Conservation (phyloP, 148 eudicot species). For the Silene uniflora region DNA sequence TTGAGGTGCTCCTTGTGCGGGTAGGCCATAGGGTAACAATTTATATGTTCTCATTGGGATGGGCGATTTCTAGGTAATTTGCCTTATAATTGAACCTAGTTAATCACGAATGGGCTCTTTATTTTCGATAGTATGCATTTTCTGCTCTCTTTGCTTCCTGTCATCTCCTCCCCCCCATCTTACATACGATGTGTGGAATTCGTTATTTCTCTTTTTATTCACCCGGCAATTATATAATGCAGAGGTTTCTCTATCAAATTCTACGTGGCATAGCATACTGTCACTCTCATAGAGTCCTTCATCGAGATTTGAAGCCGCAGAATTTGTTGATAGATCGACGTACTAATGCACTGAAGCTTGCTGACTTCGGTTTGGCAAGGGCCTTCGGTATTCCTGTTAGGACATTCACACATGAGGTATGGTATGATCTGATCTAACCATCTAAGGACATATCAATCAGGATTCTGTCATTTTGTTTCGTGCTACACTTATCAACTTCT, state of each 20-base stretch:
- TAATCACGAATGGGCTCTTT: neutral
- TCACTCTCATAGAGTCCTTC: slow-evolving; percentile 97
- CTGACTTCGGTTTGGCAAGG: slow-evolving; percentile 95
- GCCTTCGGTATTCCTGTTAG: slow-evolving; percentile 93
- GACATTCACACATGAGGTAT: slow-evolving; percentile 84
- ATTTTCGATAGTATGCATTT: too few species aligned
- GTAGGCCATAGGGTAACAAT: neutral
- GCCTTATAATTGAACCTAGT: neutral
- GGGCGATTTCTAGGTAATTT: neutral
- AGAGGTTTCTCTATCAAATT: slow-evolving; percentile 88
- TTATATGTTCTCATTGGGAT: neutral
- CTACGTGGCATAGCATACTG: slow-evolving; percentile 96
- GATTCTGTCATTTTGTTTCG: neutral
- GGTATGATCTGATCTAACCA: neutral
- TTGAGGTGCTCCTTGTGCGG: neutral
- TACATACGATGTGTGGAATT: neutral
- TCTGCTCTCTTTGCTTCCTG: neutral
- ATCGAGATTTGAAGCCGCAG: slow-evolving; percentile 94
- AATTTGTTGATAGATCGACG: slow-evolving; percentile 86
- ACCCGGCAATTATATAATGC: slow-evolving; percentile 21
- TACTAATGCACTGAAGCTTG: slow-evolving; percentile 87
- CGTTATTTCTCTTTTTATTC: slow-evolving; percentile 7
- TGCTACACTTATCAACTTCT: neutral
- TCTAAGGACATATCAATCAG: neutral
- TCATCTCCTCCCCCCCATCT: neutral